phyloP scores from a whole-genome alignment of 805 yeast genomes.

The Schwanniomyces occidentalis region DNA sequence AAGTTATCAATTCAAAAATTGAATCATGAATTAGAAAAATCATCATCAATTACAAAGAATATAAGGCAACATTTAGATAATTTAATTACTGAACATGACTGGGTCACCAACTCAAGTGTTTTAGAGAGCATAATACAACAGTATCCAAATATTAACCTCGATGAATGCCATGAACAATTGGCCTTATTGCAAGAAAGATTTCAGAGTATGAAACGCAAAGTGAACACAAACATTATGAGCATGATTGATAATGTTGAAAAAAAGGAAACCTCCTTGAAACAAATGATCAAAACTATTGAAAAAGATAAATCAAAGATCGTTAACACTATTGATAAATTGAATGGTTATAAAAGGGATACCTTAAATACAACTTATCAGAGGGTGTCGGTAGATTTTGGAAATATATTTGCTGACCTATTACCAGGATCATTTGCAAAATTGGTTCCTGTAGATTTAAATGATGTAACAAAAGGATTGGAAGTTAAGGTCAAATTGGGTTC shows the following conservation, averaged over 20 bases:
- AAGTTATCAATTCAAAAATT: conserved; percentile 55
- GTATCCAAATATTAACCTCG: conserved; percentile 62
- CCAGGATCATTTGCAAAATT: conserved; percentile 90
- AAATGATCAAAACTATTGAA: conserved; percentile 83
- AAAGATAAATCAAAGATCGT: conserved; percentile 87
- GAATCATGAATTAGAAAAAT: conserved; percentile 55
- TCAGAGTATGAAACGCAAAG: conserved; percentile 73
- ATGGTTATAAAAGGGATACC: conserved; percentile 82
- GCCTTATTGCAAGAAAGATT: conserved; percentile 57
- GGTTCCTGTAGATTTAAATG: conserved; percentile 76
- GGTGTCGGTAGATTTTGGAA: conserved; percentile 87
- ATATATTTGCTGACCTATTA: conserved; percentile 80
- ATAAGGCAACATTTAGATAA: conserved; percentile 42
- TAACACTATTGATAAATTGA: conserved; percentile 79
- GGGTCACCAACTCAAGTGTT: conserved; percentile 70
- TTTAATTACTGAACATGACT: conserved; percentile 57
- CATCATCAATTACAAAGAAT: conserved; percentile 34
- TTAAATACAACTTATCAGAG: conserved; percentile 81
- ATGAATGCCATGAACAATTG: conserved; percentile 60
- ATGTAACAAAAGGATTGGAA: conserved; percentile 86
- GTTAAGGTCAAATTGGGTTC: conserved; percentile 87
- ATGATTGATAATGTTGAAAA: conserved; percentile 91
- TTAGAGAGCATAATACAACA: conserved; percentile 58
- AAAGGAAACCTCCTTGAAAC: conserved; percentile 72
- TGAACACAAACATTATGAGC: conserved; percentile 82